Evolutionary conservation across 192 early-diverging fungal genomes (phyloP).

Genomic region (Coemansia biformis): DNA sequence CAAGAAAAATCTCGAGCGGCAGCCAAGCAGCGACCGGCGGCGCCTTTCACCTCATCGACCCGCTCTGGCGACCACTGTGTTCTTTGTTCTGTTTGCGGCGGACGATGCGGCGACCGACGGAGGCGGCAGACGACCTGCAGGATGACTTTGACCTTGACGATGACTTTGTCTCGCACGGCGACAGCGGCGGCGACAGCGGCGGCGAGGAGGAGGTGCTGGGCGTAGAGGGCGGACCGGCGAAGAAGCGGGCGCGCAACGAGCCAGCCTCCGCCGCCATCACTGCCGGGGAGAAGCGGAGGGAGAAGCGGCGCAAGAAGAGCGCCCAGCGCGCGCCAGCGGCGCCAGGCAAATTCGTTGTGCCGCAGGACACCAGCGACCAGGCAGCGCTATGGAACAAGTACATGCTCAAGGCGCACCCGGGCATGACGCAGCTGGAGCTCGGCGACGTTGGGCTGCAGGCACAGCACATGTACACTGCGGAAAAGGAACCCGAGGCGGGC

Average conservation of each 20-base stretch:
- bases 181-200: slow-evolving; percentile 1
- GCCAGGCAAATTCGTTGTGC: slow-evolving; percentile 16
- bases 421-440: slow-evolving; percentile 31
- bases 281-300: background rate
- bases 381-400: slow-evolving; percentile 35
- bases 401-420: slow-evolving; percentile 41
- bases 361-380: slow-evolving; percentile 15
- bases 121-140: slow-evolving; percentile 32
- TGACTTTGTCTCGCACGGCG: slow-evolving; percentile 6
- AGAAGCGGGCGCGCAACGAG: slow-evolving; percentile 10
- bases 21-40: too few species aligned
- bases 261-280: too few species aligned
- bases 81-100: too few species aligned
- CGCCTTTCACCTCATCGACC: too few species aligned
- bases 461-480: slow-evolving; percentile 18
- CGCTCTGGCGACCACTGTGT: too few species aligned
- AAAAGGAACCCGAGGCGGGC: background rate
- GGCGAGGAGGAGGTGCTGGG: background rate
- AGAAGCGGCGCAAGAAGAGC: slow-evolving; percentile 8
- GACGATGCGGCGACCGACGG: slow-evolving; percentile 12
- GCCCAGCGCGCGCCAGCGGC: background rate
- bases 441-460: slow-evolving; percentile 16
- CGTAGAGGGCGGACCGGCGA: background rate
- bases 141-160: slow-evolving; percentile 46
- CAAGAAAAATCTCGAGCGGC: too few species aligned